Percentiles rank a stretch among this genome's conserved stretches.
These are phyloP conservation scores for Coemansia sp. DNA, from an alignment of 192 early-diverging fungal genomes.

Conservation along the genomic window DNA sequence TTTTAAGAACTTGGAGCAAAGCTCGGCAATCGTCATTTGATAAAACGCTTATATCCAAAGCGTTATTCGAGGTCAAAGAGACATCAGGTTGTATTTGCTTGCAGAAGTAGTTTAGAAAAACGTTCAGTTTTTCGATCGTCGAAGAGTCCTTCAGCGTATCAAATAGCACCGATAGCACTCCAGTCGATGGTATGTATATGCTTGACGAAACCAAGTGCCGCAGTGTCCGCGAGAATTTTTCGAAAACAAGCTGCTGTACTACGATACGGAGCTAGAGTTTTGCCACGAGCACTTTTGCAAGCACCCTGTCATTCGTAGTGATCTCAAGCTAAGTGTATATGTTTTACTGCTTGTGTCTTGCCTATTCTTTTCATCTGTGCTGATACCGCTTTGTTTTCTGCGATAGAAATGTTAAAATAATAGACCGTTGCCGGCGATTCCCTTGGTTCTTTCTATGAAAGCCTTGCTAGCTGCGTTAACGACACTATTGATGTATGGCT, in stretches of 20 bases:
- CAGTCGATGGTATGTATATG: background rate
- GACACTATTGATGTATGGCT: background rate
- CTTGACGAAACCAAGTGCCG: background rate
- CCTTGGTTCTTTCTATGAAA: background rate
- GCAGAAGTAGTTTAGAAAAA: conserved; percentile 20
- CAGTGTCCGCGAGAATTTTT: conserved; percentile 1
- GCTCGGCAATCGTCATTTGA: conserved; percentile 3
- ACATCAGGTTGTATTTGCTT: conserved; percentile 13
- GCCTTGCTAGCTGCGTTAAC: background rate
- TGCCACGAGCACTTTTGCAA: conserved; percentile 9
- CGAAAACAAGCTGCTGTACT: background rate
- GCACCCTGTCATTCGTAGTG: conserved; percentile 13
- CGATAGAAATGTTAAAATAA: background rate
- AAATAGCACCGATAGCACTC: background rate
- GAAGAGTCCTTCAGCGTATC: conserved; percentile 22
- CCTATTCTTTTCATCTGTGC: background rate
- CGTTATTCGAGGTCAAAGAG: background rate
- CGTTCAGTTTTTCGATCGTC: conserved; percentile 26
- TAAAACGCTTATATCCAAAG: conserved; percentile 16
- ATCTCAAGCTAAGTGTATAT: conserved; percentile 13
- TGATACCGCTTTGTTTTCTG: no score
- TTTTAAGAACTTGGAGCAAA: conserved; percentile 8
- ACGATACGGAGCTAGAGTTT: background rate
- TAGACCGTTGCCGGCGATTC: background rate
- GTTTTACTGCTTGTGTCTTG: background rate